Conservation (phyloP, 169 alveolate genomes). For the Eimeria zaria region DNA sequence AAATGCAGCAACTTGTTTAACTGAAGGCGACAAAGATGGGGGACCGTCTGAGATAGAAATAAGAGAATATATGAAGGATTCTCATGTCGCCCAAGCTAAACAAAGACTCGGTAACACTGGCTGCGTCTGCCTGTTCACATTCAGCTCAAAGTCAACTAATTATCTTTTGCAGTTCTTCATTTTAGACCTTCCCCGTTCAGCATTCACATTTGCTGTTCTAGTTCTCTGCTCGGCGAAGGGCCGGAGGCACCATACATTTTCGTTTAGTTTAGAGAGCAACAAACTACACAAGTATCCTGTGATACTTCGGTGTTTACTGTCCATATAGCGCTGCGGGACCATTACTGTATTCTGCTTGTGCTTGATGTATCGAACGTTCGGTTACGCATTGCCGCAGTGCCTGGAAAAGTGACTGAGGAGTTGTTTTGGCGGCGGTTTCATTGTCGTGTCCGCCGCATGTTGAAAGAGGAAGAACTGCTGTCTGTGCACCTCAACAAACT, state of each 20-base stretch:
- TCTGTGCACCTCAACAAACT: constrained; percentile 8
- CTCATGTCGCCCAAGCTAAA: background rate
- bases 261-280: background rate
- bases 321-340: background rate
- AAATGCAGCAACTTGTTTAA: background rate
- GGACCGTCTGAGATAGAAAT: background rate
- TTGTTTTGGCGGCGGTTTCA: constrained; percentile 26
- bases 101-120: constrained; percentile 8
- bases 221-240: background rate
- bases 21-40: background rate
- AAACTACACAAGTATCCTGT: background rate
- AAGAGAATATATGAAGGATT: background rate
- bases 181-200: background rate
- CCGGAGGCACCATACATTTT: background rate
- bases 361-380: background rate
- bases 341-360: background rate
- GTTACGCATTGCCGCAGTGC: background rate
- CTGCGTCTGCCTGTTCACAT: background rate
- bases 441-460: background rate
- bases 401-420: background rate
- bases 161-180: background rate
- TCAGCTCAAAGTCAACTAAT: background rate
- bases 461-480: background rate
- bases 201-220: background rate
- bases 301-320: background rate